A percentile compares a stretch with the other conserved stretches of the same genome.
Conservation (phyloP, 148 eudicot genomes). For the Rhododendron griersonianum region DNA sequence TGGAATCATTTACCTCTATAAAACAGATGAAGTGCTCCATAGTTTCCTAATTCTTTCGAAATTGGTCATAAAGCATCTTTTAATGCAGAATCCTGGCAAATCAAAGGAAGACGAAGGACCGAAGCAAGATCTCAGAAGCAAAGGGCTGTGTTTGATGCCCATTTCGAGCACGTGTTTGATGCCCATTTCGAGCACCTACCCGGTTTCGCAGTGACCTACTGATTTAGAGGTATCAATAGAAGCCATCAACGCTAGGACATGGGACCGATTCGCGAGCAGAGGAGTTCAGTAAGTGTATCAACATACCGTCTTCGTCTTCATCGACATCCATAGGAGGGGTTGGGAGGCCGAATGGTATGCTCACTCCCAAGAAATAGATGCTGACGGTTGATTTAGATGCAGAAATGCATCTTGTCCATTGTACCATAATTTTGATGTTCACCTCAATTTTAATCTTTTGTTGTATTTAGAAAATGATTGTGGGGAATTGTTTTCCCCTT, state of each 20-base stretch:
- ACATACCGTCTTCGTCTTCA: slow-evolving; percentile 56
- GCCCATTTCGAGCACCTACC: slow-evolving; percentile 80
- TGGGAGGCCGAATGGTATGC: slow-evolving; percentile 29
- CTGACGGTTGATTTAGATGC: neutral
- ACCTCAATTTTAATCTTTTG: neutral
- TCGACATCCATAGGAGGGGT: slow-evolving; percentile 30
- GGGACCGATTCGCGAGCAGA: slow-evolving; percentile 13
- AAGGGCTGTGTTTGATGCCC: slow-evolving; percentile 87
- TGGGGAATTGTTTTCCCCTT: neutral
- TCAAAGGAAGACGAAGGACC: slow-evolving; percentile 57
- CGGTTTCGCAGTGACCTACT: slow-evolving; percentile 47
- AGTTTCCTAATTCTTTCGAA: neutral
- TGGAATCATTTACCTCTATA: no score
- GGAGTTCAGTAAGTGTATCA: slow-evolving; percentile 9
- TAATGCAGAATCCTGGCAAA: slow-evolving; percentile 48
- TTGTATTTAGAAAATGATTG: neutral
- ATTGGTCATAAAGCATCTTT: neutral
- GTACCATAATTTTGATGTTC: neutral
- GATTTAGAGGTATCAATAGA: slow-evolving; percentile 23
- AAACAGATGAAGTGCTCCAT: neutral
- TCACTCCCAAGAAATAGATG: slow-evolving; percentile 23
- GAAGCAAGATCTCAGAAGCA: slow-evolving; percentile 70
- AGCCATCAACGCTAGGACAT: neutral
- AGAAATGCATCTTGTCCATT: neutral
- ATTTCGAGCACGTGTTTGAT: slow-evolving; percentile 84